Conservation (phyloP, 1,284 basidiomycete species). For the Microstroma glucosiphilum region DNA sequence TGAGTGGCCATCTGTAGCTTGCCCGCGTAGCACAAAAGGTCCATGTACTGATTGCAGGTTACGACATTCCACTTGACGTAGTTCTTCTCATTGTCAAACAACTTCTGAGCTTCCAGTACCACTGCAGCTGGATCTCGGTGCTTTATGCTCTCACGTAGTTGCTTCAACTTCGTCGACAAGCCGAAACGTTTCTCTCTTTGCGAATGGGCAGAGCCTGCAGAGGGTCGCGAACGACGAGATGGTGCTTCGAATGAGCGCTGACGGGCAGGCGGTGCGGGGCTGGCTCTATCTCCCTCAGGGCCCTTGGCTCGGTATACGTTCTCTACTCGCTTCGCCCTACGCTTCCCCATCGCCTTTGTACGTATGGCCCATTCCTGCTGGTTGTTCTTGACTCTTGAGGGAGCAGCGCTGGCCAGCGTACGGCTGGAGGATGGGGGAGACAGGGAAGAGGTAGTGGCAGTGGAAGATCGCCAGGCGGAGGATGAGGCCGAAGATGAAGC, state of each 20-base stretch:
- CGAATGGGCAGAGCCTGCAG: neutral
- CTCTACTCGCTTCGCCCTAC: neutral
- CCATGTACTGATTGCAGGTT: neutral
- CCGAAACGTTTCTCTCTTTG: neutral
- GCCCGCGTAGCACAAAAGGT: neutral
- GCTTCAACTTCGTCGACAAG: neutral
- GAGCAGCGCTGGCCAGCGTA: too few relatives aligned
- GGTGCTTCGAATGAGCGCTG: neutral
- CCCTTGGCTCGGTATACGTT: neutral
- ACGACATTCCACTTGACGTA: neutral
- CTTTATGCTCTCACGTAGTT: too few relatives aligned
- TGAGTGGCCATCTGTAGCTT: neutral
- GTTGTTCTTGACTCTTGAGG: neutral
- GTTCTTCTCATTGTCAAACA: too few relatives aligned
- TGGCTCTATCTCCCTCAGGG: neutral
- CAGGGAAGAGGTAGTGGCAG: too few relatives aligned
- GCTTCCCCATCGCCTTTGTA: neutral
- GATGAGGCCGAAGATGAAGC: too few relatives aligned
- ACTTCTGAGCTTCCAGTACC: too few relatives aligned
- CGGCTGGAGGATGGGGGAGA: too few relatives aligned
- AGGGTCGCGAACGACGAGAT: neutral
- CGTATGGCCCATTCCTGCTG: slow-evolving; percentile 8
- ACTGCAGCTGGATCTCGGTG: too few relatives aligned
- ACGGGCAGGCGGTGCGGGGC: neutral
- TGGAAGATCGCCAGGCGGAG: too few relatives aligned